Percentiles rank a stretch among this genome's conserved stretches.
These are phyloP conservation scores for Boletus pseudo-olivaceus DNA, from an alignment of 768 basidiomycete genomes.

Conservation along the genomic window DNA sequence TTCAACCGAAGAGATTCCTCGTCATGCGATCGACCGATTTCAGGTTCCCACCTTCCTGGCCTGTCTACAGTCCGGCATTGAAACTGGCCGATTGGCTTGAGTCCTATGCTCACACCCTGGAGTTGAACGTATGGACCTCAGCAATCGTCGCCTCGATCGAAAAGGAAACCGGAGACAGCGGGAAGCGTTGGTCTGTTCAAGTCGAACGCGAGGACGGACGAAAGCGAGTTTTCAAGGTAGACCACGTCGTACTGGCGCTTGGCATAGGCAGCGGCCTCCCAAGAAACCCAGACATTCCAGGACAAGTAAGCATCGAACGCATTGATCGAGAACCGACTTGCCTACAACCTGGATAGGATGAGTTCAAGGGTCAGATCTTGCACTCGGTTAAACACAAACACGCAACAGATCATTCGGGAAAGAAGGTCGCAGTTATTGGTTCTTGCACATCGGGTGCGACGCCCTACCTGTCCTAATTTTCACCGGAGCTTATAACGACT, in stretches of 20 bases:
- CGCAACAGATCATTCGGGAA: constrained; percentile 57
- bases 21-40: neutral
- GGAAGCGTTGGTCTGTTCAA: constrained; percentile 42
- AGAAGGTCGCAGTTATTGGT: constrained; percentile 70
- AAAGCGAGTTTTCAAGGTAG: constrained; percentile 40
- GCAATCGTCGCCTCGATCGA: constrained; percentile 30
- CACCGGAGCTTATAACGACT: neutral
- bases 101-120: constrained; percentile 54
- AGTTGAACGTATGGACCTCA: constrained; percentile 64
- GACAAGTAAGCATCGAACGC: constrained; percentile 33
- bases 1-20: neutral
- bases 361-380: constrained; percentile 58
- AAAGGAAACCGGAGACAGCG: constrained; percentile 29
- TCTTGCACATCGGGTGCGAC: constrained; percentile 55
- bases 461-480: constrained; percentile 13
- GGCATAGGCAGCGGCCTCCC: constrained; percentile 47
- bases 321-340: neutral
- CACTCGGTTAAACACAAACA: constrained; percentile 57
- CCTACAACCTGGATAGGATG: constrained; percentile 35
- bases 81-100: constrained; percentile 69
- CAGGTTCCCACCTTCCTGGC: constrained; percentile 60
- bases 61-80: constrained; percentile 50
- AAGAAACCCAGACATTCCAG: constrained; percentile 43
- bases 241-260: constrained; percentile 47
- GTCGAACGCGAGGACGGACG: constrained; percentile 35